Conservation (phyloP, 2,329 filamentous ascomycete species). For the Sclerotinia borealis region DNA sequence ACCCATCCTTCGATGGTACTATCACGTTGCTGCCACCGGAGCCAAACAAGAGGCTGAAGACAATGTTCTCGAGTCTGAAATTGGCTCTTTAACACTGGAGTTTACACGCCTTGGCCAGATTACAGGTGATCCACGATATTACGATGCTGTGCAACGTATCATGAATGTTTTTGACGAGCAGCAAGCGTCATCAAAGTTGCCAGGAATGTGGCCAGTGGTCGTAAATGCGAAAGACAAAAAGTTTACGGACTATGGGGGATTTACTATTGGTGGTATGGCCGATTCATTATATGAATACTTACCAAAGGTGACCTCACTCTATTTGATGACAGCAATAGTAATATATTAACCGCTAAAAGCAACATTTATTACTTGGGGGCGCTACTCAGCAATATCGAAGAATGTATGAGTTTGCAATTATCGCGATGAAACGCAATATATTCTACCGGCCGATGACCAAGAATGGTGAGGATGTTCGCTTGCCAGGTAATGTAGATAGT, state of each 20-base stretch:
- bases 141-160: conserved; percentile 53
- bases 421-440: conserved; percentile 39
- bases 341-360: conserved; percentile 4
- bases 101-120: conserved; percentile 59
- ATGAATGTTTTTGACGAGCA: conserved; percentile 46
- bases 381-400: conserved; percentile 15
- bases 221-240: conserved; percentile 44
- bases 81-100: conserved; percentile 54
- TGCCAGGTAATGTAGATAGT: conserved; percentile 40
- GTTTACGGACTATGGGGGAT: conserved; percentile 25
- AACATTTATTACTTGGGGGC: conserved; percentile 19
- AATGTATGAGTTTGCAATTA: conserved; percentile 40
- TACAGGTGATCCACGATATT: conserved; percentile 53
- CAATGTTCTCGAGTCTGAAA: conserved; percentile 47
- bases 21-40: conserved; percentile 41
- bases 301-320: conserved; percentile 36
- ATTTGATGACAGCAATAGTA: fast-evolving
- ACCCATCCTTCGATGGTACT: conserved; percentile 38
- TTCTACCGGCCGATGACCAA: conserved; percentile 41
- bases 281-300: conserved; percentile 61
- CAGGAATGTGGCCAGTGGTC: conserved; percentile 56
- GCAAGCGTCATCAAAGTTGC: conserved; percentile 48
- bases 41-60: conserved; percentile 52
- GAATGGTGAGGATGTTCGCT: conserved; percentile 35
- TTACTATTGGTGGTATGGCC: conserved; percentile 47